Conservation (phyloP, 2,329 filamentous ascomycete genomes). For the Fusarium clavum region DNA sequence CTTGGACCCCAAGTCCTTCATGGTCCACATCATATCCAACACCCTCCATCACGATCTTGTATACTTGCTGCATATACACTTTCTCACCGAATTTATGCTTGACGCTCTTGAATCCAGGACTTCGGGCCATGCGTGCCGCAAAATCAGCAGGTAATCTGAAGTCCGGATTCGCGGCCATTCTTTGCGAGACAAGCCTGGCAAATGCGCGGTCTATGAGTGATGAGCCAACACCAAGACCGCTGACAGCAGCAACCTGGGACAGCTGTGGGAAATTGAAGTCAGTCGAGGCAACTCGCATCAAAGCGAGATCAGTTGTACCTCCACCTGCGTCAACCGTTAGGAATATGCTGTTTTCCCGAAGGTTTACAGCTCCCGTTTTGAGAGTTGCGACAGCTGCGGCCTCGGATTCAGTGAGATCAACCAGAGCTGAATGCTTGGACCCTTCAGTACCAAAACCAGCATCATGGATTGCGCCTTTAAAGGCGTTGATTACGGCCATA, state of each 20-base stretch:
- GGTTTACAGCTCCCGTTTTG: neutral
- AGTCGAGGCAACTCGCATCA: neutral
- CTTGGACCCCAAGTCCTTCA: conserved; percentile 52
- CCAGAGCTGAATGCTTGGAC: conserved; percentile 51
- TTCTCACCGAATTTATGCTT: conserved; percentile 59
- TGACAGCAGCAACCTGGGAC: conserved; percentile 1
- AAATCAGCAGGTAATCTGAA: conserved; percentile 53
- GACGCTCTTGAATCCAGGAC: conserved; percentile 53
- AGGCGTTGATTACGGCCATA: conserved; percentile 62
- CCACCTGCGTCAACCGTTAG: conserved; percentile 5
- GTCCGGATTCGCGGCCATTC: conserved; percentile 53
- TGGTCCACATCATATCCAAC: conserved; percentile 56
- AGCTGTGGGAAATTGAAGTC: neutral
- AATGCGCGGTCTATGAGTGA: conserved; percentile 60
- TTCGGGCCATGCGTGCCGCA: conserved; percentile 52
- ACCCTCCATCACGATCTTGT: conserved; percentile 58
- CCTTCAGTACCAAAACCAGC: conserved; percentile 63
- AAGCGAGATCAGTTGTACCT: conserved; percentile 6
- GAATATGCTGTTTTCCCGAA: neutral
- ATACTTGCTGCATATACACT: conserved; percentile 55
- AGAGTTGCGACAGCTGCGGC: conserved; percentile 58
- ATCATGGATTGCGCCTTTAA: conserved; percentile 59
- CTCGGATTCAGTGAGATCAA: conserved; percentile 62
- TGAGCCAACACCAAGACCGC: conserved; percentile 51
- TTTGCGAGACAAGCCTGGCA: conserved; percentile 52